phyloP scores from a whole-genome alignment of 1,139 yeast genomes.

The Suhomyces bokatorum region DNA sequence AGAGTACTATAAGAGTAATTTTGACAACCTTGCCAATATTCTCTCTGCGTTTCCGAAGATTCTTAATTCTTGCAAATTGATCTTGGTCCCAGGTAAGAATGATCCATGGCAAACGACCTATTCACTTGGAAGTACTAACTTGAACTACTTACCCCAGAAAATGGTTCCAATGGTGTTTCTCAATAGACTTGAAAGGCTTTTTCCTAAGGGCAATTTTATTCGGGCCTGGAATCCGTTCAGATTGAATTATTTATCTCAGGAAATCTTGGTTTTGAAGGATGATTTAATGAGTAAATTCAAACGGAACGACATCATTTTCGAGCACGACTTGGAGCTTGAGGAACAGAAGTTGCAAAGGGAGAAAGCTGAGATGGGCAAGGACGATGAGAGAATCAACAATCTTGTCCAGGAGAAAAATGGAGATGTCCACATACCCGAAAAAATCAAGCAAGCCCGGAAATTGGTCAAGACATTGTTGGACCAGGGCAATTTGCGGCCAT shows the following conservation, averaged over 20 bases:
- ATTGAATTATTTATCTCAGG: constrained; percentile 78
- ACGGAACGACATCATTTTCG: constrained; percentile 63
- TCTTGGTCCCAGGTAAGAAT: constrained; percentile 82
- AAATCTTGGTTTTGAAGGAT: constrained; percentile 72
- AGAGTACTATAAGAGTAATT: constrained; percentile 64
- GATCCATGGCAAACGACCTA: constrained; percentile 90
- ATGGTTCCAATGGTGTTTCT: constrained; percentile 72
- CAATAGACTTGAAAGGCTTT: constrained; percentile 61
- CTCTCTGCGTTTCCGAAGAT: constrained; percentile 37
- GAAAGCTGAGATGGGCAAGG: constrained; percentile 17
- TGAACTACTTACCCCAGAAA: constrained; percentile 67
- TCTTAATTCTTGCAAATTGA: constrained; percentile 42
- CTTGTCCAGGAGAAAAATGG: constrained; percentile 17
- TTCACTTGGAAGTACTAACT: constrained; percentile 61
- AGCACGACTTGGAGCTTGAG: constrained; percentile 40
- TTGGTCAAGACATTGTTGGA: constrained; percentile 78
- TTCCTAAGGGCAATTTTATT: constrained; percentile 55
- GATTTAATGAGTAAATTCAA: constrained; percentile 69
- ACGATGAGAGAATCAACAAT: constrained; percentile 13
- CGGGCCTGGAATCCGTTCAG: constrained; percentile 78
- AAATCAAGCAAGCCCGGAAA: constrained; percentile 65
- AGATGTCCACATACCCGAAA: constrained; percentile 15
- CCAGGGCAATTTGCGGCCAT: constrained; percentile 88
- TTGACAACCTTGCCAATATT: constrained; percentile 70
- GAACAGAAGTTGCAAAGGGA: constrained; percentile 22